Percentiles rank a stretch among this genome's conserved stretches.
Conservation (phyloP, 192 early-diverging fungal species). For the Rhizophagus sp. region DNA sequence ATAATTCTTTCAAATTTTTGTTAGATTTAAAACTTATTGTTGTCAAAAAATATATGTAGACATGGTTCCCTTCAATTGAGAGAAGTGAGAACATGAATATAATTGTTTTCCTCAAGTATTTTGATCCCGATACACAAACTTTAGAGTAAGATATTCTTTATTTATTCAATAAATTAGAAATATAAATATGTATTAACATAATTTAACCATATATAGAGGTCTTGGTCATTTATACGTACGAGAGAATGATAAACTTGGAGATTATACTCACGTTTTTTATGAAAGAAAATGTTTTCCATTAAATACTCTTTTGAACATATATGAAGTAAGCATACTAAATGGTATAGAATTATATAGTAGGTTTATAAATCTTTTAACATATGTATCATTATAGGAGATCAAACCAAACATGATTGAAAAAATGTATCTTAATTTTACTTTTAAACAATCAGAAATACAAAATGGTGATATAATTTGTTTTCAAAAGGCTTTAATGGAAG, state of each 20-base stretch:
- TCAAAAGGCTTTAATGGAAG: constrained; percentile 58
- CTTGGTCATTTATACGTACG: constrained; percentile 56
- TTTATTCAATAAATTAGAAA: neutral
- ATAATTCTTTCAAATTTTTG: neutral
- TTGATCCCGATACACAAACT: constrained; percentile 59
- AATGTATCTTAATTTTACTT: constrained; percentile 65
- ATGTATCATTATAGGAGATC: constrained; percentile 66
- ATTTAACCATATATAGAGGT: constrained; percentile 41
- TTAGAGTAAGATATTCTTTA: constrained; percentile 55
- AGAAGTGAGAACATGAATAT: constrained; percentile 36
- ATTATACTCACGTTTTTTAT: constrained; percentile 58
- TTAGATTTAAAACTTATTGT: neutral
- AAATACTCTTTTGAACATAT: constrained; percentile 62
- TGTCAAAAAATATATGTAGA: neutral
- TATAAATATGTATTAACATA: too few species aligned
- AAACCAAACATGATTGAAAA: constrained; percentile 90
- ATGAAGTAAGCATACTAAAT: constrained; percentile 48
- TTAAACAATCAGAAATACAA: constrained; percentile 76
- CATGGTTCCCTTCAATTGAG: constrained; percentile 8
- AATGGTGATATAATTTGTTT: constrained; percentile 93
- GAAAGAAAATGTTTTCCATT: constrained; percentile 54
- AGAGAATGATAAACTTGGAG: constrained; percentile 54
- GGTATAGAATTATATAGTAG: too few species aligned
- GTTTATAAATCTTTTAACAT: too few species aligned
- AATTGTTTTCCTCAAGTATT: constrained; percentile 86